Base-by-base conservation (phyloP, 1,284 basidiomycete genomes). In the Ustilago nuda region DNA sequence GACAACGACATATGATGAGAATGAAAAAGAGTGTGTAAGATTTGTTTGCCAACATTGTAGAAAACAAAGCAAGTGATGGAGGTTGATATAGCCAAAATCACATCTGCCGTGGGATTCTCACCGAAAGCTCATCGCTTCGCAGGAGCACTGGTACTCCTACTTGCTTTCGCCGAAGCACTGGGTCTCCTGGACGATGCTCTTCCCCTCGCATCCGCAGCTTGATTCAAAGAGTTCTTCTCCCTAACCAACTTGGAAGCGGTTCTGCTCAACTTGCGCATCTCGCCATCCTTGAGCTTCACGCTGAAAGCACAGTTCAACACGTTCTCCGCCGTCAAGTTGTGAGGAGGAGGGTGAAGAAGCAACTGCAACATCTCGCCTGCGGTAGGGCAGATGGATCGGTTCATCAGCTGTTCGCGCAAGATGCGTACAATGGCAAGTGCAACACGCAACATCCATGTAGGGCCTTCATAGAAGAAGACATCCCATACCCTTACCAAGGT, bases 401-500 rank as follows among this genome's bases (percentile, higher is more conserved):
- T 87, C 59, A 90, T 89, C 30, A 92, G 90, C 62, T 90, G 89
- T 12, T 80, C 76, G n/a, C 83, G 72, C 39, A 78, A 53, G 78
- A 91, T 90, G 41, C 88, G 87, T 53, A 94, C 85, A 56, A 98
- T 87, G 0, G 92, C 91, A 7, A 97, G 88, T 0, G 91, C 92
- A 2, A 93, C 89, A 13, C 94, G 91, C 81, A 95, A 89, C 48
- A 96, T 88, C 88, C 92, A 94, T 0, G 91, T 89, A 3, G 93
- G 88, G 5, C 94, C 94, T 93, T 81, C 43, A 69, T 63, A 78
- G 39, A 97, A 87, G 83, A 96, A 94, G 4, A 95, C 87, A 83
- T 98, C 95, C 91, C 94, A 94, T 4, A 94, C 89, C 17, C 94
- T 89, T 62, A 93, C 89, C 27, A 93, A 87, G 65, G 92, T 92